Evolutionary conservation across 2,329 filamentous ascomycete species (phyloP).

Genomic region (Ophiostoma ulmi): DNA sequence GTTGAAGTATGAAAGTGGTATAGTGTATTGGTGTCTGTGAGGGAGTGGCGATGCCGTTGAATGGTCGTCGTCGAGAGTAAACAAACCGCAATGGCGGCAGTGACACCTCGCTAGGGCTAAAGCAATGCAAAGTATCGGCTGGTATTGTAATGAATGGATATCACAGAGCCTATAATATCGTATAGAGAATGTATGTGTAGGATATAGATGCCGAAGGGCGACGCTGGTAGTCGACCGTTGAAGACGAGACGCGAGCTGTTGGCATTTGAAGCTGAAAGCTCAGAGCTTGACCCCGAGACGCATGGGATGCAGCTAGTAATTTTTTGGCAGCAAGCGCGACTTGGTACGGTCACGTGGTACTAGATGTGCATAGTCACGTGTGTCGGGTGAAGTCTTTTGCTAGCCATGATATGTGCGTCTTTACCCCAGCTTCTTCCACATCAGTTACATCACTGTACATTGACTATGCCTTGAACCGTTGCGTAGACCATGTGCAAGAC

Average conservation of each 20-base stretch:
- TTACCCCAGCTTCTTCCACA: background rate
- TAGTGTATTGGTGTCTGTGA: background rate
- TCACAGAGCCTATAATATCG: background rate
- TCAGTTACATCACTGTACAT: background rate
- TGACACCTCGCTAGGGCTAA: background rate
- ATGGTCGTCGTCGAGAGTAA: background rate
- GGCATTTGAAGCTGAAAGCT: constrained; percentile 20
- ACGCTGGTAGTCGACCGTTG: background rate
- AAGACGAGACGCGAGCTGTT: constrained; percentile 14
- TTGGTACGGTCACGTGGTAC: background rate
- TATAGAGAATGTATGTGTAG: background rate
- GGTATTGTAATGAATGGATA: background rate
- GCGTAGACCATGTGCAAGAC: background rate
- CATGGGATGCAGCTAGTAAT: constrained; percentile 10
- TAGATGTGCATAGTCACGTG: background rate
- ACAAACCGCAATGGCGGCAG: constrained; percentile 11
- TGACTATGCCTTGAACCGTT: background rate
- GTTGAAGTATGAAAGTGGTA: background rate
- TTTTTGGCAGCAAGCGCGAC: constrained; percentile 3
- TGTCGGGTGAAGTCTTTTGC: no score
- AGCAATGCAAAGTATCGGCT: background rate
- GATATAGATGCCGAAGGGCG: background rate
- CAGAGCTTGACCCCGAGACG: constrained; percentile 17
- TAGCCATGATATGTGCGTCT: background rate
- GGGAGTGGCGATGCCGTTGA: background rate